Evolutionary conservation across 2,329 filamentous ascomycete genomes (phyloP).

Genomic region (Thielaviopsis populi): DNA sequence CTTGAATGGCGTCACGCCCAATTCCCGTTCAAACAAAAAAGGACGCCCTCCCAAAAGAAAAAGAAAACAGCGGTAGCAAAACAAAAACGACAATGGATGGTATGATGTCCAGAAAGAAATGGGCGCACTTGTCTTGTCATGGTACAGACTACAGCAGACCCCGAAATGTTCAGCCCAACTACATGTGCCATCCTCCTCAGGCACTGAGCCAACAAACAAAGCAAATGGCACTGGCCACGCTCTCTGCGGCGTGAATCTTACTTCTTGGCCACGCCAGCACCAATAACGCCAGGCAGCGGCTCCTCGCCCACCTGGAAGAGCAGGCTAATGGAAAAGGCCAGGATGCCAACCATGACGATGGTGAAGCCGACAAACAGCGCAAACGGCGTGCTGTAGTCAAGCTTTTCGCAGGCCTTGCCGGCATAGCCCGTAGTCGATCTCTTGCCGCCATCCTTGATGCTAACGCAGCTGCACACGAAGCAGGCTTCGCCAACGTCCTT

Average conservation of each 20-base stretch:
- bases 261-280: constrained; percentile 77
- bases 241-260: constrained; percentile 22
- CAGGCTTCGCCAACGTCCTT: constrained; percentile 36
- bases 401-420: constrained; percentile 76
- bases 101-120: not conserved
- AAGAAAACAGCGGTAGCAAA: not conserved
- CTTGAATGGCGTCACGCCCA: not conserved
- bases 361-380: constrained; percentile 70
- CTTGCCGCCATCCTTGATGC: constrained; percentile 31
- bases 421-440: constrained; percentile 59
- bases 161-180: not conserved
- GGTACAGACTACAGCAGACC: not conserved
- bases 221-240: not conserved
- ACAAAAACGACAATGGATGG: not conserved
- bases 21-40: constrained; percentile 4
- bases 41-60: not conserved
- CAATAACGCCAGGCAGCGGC: constrained; percentile 83
- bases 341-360: constrained; percentile 50
- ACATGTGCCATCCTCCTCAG: not conserved
- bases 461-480: constrained; percentile 63
- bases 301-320: constrained; percentile 73
- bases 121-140: not conserved
- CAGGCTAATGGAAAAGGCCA: constrained; percentile 59
- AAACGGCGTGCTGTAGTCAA: constrained; percentile 77
- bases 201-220: too few relatives aligned